These are phyloP conservation scores for Sphagnum contortum DNA, from an alignment of 225 moss, liverwort and hornwort genomes.

Conservation along the genomic window DNA sequence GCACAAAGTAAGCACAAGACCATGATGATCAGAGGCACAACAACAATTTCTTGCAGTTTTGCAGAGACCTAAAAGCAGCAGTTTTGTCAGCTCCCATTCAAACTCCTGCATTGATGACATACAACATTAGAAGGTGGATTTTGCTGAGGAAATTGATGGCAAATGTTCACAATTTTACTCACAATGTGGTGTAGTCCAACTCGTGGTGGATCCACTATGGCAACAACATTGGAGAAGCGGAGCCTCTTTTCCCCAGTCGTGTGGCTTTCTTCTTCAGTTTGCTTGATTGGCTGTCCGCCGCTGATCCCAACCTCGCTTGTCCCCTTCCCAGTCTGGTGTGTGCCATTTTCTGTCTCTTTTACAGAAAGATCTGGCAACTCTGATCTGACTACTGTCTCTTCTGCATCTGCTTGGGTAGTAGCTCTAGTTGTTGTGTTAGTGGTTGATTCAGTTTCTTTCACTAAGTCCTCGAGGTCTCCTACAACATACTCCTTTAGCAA, in stretches of 20 bases:
- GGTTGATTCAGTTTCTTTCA: not conserved
- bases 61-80: too few relatives aligned
- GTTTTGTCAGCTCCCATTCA: too few relatives aligned
- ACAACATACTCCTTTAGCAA: conserved; percentile 77
- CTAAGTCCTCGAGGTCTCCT: conserved; percentile 6
- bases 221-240: conserved; percentile 68
- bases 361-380: not conserved
- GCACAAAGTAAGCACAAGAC: conserved; percentile 2
- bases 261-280: not conserved
- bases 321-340: conserved; percentile 1
- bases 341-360: conserved; percentile 4
- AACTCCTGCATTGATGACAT: too few relatives aligned
- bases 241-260: conserved; percentile 6
- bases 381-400: too few relatives aligned
- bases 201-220: conserved; percentile 98
- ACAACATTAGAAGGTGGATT: too few relatives aligned
- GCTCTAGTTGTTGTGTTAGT: not conserved
- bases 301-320: conserved; percentile 7
- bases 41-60: too few relatives aligned
- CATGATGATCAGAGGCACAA: too few relatives aligned
- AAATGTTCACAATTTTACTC: conserved; percentile 11
- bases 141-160: not conserved
- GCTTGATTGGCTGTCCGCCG: not conserved
- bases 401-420: too few relatives aligned
- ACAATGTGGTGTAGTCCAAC: conserved; percentile 97